These are phyloP conservation scores for Schizophyllum amplum DNA, from an alignment of 1,284 basidiomycete genomes.

Conservation along the genomic window DNA sequence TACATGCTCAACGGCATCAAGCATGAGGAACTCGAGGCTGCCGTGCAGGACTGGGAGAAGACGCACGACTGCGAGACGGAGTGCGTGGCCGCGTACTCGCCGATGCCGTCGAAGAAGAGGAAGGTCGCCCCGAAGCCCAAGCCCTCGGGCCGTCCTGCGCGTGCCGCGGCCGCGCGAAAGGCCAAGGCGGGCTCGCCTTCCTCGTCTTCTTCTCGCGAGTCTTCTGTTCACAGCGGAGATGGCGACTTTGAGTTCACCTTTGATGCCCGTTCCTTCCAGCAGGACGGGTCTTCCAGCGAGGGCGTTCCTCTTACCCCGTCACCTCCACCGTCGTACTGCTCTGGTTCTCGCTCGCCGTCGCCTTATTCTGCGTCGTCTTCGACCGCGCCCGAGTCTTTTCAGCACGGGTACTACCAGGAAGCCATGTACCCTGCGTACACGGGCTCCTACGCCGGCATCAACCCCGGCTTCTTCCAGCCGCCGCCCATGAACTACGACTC, in stretches of 20 bases:
- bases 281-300: background rate
- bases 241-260: background rate
- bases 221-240: background rate
- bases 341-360: background rate
- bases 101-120: background rate
- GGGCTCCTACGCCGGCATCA: background rate
- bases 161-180: background rate
- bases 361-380: background rate
- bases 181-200: background rate
- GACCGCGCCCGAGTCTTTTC: background rate
- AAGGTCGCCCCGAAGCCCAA: background rate
- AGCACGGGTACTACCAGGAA: background rate
- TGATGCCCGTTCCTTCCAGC: background rate
- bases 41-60: background rate
- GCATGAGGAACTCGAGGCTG: background rate
- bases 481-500: background rate
- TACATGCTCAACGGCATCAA: background rate
- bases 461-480: background rate
- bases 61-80: background rate
- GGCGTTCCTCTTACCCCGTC: background rate
- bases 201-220: background rate
- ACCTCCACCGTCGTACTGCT: background rate
- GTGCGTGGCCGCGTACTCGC: background rate
- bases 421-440: background rate
- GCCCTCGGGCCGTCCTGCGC: too few species aligned